phyloP scores from a whole-genome alignment of 257 asterid species.

The Solanum piurae region DNA sequence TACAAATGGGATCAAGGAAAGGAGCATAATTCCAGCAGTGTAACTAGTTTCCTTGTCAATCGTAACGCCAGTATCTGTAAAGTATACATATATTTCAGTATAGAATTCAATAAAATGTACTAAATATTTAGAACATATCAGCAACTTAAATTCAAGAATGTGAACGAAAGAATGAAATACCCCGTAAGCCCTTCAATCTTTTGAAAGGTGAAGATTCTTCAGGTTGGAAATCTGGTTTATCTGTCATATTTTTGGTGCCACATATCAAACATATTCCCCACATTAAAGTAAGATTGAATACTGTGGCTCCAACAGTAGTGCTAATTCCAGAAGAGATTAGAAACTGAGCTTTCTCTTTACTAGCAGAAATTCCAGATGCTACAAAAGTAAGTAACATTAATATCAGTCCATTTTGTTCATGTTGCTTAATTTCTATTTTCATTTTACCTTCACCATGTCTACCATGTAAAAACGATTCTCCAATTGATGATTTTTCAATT shows the following conservation, averaged over 20 bases:
- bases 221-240: not conserved
- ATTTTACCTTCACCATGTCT: not conserved
- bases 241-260: constrained; percentile 10
- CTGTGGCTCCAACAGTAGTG: constrained; percentile 26
- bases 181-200: not conserved
- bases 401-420: not conserved
- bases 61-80: constrained; percentile 32
- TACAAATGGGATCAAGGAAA: constrained; percentile 36
- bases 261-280: constrained; percentile 35
- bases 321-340: constrained; percentile 25
- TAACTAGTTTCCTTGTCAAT: constrained; percentile 34
- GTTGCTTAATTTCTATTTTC: not conserved
- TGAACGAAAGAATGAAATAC: not conserved
- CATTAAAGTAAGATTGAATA: constrained; percentile 21
- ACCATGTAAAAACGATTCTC: not conserved
- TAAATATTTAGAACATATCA: not conserved
- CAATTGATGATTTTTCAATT: not conserved
- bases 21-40: constrained; percentile 44
- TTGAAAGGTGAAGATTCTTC: not conserved
- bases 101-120: not conserved
- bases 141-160: not conserved
- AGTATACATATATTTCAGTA: not conserved
- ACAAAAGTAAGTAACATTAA: not conserved
- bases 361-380: constrained; percentile 27
- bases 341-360: constrained; percentile 22